Evolutionary conservation across 2,329 filamentous ascomycete genomes (phyloP).

Genomic region (Alternaria sp.): DNA sequence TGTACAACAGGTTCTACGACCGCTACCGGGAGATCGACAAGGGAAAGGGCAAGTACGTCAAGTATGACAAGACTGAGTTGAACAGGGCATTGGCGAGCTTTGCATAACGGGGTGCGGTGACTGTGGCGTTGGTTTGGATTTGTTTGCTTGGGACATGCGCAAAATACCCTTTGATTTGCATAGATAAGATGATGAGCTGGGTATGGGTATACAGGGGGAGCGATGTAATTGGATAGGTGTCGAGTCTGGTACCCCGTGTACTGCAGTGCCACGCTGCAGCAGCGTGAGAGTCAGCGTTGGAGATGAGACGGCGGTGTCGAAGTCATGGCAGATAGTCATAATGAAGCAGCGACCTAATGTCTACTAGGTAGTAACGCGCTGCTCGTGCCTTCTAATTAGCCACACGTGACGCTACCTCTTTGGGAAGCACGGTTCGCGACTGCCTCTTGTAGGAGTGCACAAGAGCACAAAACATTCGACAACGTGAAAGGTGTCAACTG

Average conservation of each 20-base stretch:
- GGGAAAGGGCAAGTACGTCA: constrained; percentile 97
- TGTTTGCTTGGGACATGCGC: constrained; percentile 28
- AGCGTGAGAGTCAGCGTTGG: constrained; percentile 2
- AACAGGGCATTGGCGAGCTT: constrained; percentile 65
- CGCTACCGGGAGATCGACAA: constrained; percentile 97
- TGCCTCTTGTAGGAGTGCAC: constrained; percentile 23
- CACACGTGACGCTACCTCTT: constrained; percentile 43
- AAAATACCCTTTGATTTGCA: constrained; percentile 46
- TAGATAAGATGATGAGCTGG: constrained; percentile 28
- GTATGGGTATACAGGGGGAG: constrained; percentile 16
- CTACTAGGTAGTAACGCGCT: not conserved
- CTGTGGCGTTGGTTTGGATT: constrained; percentile 31
- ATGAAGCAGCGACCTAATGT: constrained; percentile 7
- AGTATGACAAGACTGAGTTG: constrained; percentile 89
- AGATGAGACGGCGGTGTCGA: not conserved
- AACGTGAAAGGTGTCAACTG: constrained; percentile 36
- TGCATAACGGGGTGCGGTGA: constrained; percentile 36
- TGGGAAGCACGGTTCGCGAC: constrained; percentile 35
- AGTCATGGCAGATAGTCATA: not conserved
- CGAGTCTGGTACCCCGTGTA: constrained; percentile 13
- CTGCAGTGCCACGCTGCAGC: constrained; percentile 24
- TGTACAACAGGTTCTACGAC: constrained; percentile 96
- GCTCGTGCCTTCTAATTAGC: constrained; percentile 20
- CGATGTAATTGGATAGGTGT: constrained; percentile 30
- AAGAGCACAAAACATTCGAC: constrained; percentile 22